These are phyloP conservation scores for Taphrina betulina DNA, from an alignment of 1,139 yeast genomes.

Conservation along the genomic window DNA sequence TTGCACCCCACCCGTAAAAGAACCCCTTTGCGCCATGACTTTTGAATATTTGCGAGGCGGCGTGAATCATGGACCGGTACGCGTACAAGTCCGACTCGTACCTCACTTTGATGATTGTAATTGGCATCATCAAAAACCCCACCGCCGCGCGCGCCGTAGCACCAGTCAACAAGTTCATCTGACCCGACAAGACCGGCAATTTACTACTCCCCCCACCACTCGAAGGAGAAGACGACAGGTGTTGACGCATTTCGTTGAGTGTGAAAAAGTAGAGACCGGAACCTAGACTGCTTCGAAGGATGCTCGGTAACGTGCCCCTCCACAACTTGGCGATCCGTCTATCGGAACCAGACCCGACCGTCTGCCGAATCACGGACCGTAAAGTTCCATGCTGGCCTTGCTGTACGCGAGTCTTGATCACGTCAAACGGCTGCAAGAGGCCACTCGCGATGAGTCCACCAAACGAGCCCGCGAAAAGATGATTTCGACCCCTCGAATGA, in stretches of 20 bases:
- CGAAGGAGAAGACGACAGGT: slow-evolving; percentile 39
- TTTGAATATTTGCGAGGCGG: slow-evolving; percentile 57
- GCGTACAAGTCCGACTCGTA: slow-evolving; percentile 59
- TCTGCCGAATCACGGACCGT: slow-evolving; percentile 85
- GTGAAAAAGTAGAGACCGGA: slow-evolving; percentile 81
- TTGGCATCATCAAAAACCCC: slow-evolving; percentile 92
- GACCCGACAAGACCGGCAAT: slow-evolving; percentile 50
- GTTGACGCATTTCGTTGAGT: slow-evolving; percentile 48
- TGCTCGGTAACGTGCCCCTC: slow-evolving; percentile 81
- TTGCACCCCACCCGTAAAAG: slow-evolving; percentile 83
- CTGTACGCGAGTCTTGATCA: slow-evolving; percentile 84
- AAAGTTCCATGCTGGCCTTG: slow-evolving; percentile 71
- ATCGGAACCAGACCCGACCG: slow-evolving; percentile 55
- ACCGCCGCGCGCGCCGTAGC: slow-evolving; percentile 76
- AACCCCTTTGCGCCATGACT: slow-evolving; percentile 63
- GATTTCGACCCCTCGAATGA: slow-evolving; percentile 42
- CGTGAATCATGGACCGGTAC: slow-evolving; percentile 65
- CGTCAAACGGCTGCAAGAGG: slow-evolving; percentile 82
- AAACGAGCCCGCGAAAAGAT: slow-evolving; percentile 75
- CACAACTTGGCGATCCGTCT: slow-evolving; percentile 52
- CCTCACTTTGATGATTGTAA: slow-evolving; percentile 89
- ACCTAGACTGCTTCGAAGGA: slow-evolving; percentile 84
- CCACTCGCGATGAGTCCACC: slow-evolving; percentile 87
- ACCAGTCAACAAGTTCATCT: slow-evolving; percentile 73
- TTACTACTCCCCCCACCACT: not conserved